phyloP scores from a whole-genome alignment of 164 flowering plant genomes.

The Annona cherimola region DNA sequence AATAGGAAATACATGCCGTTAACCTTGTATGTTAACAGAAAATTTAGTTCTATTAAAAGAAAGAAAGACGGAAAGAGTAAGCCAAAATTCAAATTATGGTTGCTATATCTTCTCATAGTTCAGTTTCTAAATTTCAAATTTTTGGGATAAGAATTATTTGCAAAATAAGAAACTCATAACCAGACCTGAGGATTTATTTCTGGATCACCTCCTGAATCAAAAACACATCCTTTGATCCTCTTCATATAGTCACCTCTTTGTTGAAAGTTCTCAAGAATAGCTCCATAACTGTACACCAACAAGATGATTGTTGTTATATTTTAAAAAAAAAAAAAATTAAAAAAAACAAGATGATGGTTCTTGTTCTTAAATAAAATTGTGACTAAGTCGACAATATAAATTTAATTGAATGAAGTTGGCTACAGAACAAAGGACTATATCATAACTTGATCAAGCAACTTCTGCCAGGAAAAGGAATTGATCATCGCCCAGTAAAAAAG shows the following conservation, averaged over 20 bases:
- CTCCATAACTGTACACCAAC: conserved; percentile 61
- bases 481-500: too few relatives aligned
- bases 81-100: not conserved
- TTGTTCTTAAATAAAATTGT: too few relatives aligned
- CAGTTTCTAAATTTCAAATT: not conserved
- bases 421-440: not conserved
- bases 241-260: conserved; percentile 40
- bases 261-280: conserved; percentile 48
- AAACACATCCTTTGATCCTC: conserved; percentile 78
- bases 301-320: not conserved
- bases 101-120: not conserved
- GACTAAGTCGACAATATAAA: not conserved
- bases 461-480: too few relatives aligned
- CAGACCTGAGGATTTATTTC: conserved; percentile 68
- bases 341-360: not conserved
- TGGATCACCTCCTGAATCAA: conserved; percentile 85
- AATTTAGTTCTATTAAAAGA: not conserved
- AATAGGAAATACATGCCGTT: not conserved
- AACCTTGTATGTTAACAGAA: not conserved
- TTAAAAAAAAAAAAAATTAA: not conserved
- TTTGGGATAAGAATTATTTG: not conserved
- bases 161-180: not conserved
- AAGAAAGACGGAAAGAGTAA: not conserved
- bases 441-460: too few relatives aligned
- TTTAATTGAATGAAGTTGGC: not conserved